These are phyloP conservation scores for Flueggea neowawraea DNA, from an alignment of 441 rosid genomes.

Conservation along the genomic window DNA sequence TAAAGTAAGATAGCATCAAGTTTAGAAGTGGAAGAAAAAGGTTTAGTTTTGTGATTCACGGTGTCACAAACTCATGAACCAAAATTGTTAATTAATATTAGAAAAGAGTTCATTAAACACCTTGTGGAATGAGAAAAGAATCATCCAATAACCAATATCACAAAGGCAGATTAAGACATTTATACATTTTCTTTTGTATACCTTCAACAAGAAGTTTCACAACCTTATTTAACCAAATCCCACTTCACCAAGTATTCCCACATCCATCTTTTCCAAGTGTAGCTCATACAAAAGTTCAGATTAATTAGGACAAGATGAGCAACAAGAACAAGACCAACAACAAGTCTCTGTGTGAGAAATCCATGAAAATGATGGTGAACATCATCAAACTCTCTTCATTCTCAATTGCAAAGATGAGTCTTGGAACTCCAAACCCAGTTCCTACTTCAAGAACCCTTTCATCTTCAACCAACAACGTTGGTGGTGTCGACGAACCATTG, in stretches of 20 bases:
- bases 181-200: too few species aligned
- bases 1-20: too few species aligned
- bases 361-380: constrained; percentile 46
- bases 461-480: constrained; percentile 1
- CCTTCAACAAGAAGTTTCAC: constrained; percentile 14
- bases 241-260: not conserved
- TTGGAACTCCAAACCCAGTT: constrained; percentile 29
- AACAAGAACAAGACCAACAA: constrained; percentile 21
- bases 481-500: constrained; percentile 9
- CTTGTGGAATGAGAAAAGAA: constrained; percentile 3
- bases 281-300: not conserved
- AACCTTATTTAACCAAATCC: constrained; percentile 5
- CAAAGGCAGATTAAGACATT: too few species aligned
- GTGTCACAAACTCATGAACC: too few species aligned
- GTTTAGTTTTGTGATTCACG: not conserved
- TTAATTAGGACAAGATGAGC: constrained; percentile 21
- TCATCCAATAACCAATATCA: not conserved
- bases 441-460: constrained; percentile 13
- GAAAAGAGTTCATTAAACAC: too few species aligned
- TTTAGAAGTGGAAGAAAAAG: too few species aligned
- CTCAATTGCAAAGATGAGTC: constrained; percentile 47
- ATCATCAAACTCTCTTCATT: constrained; percentile 47
- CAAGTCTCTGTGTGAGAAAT: constrained; percentile 39
- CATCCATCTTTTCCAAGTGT: too few species aligned
- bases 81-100: too few species aligned